Percentiles rank a stretch among this genome's conserved stretches.
Conservation (phyloP, 805 yeast genomes). For the Suhomyces sp. region DNA sequence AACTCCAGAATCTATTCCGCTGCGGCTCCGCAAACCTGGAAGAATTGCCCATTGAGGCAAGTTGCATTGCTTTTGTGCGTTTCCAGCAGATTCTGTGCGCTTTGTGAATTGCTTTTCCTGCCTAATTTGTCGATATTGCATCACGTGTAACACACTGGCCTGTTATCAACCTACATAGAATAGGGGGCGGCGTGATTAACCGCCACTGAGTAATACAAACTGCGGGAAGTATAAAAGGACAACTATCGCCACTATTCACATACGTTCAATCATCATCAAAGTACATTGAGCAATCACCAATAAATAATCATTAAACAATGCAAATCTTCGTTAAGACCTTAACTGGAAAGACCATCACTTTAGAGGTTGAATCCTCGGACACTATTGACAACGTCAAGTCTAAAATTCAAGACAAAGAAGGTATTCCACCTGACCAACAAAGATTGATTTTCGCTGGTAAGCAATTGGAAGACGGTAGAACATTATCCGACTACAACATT, state of each 20-base stretch:
- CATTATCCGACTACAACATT: slow-evolving; percentile 98
- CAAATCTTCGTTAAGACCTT: slow-evolving; percentile 99
- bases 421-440: slow-evolving; percentile 99
- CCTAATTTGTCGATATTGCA: background rate
- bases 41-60: slow-evolving; percentile 1
- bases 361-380: slow-evolving; percentile 98
- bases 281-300: slow-evolving; percentile 38
- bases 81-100: slow-evolving; percentile 4
- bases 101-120: slow-evolving; percentile 5
- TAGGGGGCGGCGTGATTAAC: slow-evolving; percentile 7
- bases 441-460: slow-evolving; percentile 99
- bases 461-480: slow-evolving; percentile 99
- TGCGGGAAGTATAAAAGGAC: slow-evolving; percentile 6
- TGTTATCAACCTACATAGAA: slow-evolving; percentile 5
- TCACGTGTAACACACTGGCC: slow-evolving; percentile 8
- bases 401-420: slow-evolving; percentile 98
- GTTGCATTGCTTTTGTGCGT: slow-evolving; percentile 1
- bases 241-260: slow-evolving; percentile 1
- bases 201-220: slow-evolving; percentile 5
- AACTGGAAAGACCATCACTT: slow-evolving; percentile 98
- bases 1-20: no score
- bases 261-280: slow-evolving; percentile 38
- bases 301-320: slow-evolving; percentile 43
- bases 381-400: slow-evolving; percentile 98
- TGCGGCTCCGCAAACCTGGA: slow-evolving; percentile 1